phyloP scores from a whole-genome alignment of 179 eudicot genomes.

The Gypsophila paniculata region DNA sequence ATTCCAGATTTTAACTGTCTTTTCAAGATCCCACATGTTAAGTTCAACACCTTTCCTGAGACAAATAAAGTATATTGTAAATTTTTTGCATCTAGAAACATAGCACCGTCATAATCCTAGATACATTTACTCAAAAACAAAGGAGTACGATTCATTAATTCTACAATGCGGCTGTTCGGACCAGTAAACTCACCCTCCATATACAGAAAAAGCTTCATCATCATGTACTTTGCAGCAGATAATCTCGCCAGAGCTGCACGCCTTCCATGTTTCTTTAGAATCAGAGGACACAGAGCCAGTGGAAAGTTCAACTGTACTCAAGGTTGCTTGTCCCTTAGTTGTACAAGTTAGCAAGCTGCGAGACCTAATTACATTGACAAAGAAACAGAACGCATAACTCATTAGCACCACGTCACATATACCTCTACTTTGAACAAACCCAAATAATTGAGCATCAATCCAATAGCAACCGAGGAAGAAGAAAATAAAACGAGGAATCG shows the following conservation, averaged over 20 bases:
- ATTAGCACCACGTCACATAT: constrained; percentile 1
- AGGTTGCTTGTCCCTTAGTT: constrained; percentile 58
- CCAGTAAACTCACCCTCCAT: constrained; percentile 75
- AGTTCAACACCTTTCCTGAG: constrained; percentile 38
- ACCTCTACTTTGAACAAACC: neutral
- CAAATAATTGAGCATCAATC: neutral
- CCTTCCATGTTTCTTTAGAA: constrained; percentile 52
- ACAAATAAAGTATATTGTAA: neutral
- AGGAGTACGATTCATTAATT: neutral
- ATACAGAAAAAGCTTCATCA: constrained; percentile 65
- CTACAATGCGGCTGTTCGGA: neutral
- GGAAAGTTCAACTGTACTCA: constrained; percentile 45
- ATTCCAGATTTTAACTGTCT: constrained; percentile 33
- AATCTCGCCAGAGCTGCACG: constrained; percentile 66
- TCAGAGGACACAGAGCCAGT: constrained; percentile 27
- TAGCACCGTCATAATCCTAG: neutral
- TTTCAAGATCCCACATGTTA: constrained; percentile 39
- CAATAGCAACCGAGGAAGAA: neutral
- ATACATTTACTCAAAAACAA: neutral
- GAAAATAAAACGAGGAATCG: neutral
- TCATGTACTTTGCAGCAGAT: constrained; percentile 58
- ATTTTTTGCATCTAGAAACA: neutral
- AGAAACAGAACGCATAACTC: constrained; percentile 3
- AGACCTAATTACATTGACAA: constrained; percentile 40
- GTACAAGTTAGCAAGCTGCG: constrained; percentile 76